Percentiles rank a stretch among this genome's conserved stretches.
These are phyloP conservation scores for Glarea lozoyensis DNA, from an alignment of 495 filamentous ascomycete species.

Conservation along the genomic window DNA sequence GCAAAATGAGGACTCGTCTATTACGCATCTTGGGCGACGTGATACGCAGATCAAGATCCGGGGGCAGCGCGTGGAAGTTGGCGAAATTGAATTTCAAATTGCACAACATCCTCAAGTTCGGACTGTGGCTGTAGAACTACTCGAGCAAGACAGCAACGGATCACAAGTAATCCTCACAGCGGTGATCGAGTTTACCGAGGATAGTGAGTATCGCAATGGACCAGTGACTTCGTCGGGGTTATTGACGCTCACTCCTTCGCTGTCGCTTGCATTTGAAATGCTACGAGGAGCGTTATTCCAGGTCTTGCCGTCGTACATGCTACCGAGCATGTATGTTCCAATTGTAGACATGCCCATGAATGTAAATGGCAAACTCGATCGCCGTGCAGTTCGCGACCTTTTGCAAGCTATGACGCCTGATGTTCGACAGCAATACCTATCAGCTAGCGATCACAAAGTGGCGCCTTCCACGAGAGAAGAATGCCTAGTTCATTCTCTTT, in stretches of 20 bases:
- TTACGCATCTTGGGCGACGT: slow-evolving; percentile 25
- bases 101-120: slow-evolving; percentile 25
- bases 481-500: not conserved
- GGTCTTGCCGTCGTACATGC: slow-evolving; percentile 20
- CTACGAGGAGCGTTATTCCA: not conserved
- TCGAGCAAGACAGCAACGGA: not conserved
- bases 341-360: slow-evolving; percentile 6
- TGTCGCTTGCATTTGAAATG: not conserved
- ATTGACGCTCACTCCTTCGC: not conserved
- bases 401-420: not conserved
- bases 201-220: not conserved
- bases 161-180: not conserved
- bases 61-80: slow-evolving; percentile 26
- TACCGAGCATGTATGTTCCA: slow-evolving; percentile 17
- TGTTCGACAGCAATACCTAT: not conserved
- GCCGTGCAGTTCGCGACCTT: not conserved
- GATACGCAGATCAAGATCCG: slow-evolving; percentile 24
- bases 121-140: not conserved
- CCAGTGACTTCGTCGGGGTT: not conserved
- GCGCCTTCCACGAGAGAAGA: not conserved
- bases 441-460: not conserved
- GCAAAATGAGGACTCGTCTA: slow-evolving; percentile 29
- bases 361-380: slow-evolving; percentile 29
- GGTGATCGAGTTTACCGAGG: not conserved
- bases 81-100: slow-evolving; percentile 39